Evolutionary conservation across 306 rosid genomes (phyloP).

Genomic region (Acmispon strigosus): DNA sequence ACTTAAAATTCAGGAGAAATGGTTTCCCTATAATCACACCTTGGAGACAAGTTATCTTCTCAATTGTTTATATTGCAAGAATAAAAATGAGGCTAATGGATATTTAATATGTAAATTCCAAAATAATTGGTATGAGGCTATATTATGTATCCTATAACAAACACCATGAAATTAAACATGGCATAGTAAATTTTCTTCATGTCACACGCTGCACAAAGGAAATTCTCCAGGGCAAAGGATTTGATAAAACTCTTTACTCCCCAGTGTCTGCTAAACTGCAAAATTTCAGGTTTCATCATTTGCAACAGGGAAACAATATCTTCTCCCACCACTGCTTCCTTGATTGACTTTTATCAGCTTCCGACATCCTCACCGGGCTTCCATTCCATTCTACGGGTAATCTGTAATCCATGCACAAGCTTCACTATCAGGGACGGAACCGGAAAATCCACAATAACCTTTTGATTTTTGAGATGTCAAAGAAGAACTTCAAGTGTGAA

Average conservation of each 20-base stretch:
- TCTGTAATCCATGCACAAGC: constrained; percentile 32
- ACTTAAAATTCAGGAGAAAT: neutral
- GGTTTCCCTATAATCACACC: neutral
- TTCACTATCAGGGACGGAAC: neutral
- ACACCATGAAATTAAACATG: neutral
- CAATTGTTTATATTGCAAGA: neutral
- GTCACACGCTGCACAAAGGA: neutral
- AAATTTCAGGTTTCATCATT: constrained; percentile 23
- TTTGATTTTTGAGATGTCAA: neutral
- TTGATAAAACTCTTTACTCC: neutral
- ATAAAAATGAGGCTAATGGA: neutral
- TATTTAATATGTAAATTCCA: neutral
- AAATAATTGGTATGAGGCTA: neutral
- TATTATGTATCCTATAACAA: neutral
- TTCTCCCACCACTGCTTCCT: constrained; percentile 26
- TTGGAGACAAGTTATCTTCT: neutral
- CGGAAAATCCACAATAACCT: neutral
- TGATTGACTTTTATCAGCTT: constrained; percentile 27
- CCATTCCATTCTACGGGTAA: constrained; percentile 68
- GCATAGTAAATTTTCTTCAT: neutral
- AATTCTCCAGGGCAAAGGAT: neutral
- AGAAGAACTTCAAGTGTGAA: neutral
- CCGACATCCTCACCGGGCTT: constrained; percentile 74
- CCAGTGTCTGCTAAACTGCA: neutral
- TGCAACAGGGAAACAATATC: constrained; percentile 40